Evolutionary conservation across 768 basidiomycete genomes (phyloP), one percentile per base, ranked within the genome.

Genomic region (Lactarius quietus): DNA sequence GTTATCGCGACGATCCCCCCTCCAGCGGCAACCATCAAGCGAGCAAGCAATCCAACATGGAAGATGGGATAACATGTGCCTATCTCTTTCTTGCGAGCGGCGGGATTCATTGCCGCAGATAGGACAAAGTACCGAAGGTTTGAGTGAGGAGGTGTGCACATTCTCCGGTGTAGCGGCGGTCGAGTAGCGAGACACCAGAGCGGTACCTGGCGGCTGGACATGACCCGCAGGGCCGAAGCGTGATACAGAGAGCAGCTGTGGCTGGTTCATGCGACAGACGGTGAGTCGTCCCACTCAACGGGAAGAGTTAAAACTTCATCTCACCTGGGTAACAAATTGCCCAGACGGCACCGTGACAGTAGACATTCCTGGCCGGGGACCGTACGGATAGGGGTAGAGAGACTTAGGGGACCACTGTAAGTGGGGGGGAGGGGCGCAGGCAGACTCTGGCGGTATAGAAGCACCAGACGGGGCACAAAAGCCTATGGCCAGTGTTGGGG

Each of bases 11-110:
- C 61, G 61, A 12, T 45, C 33, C 2, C 65, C 65, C 53, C 56
- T 66, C 61, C 61, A 66, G 0, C 51, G n/a, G 12, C 65, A 66
- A 29, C n/a, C 33, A 15, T 10, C n/a, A 10, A 23, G 5, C 26
- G 36, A 31, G n/a, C 61, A 66, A n/a, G 26, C 31, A 18, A 66
- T 35, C 48, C 26, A 66, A 3, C 39, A 36, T 3, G 65, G 61
- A 23, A 62, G 41, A 35, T 66, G 61, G 3, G 23, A 14, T 1
- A 9, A 3, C 2, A 58, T 1, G 4, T 66, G 65, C 4, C 61
- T 23, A 33, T 38, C 17, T 23, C 51, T 41, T 1, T 66, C 65
- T 18, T 58, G 65, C 8, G 1, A 5, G 9, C 65, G 56, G 2
- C 18, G 0, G 17, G 20, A 7, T n/a, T 1, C 1, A 31, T 7